Base-by-base conservation (phyloP, 2,329 filamentous ascomycete genomes). In the Aspergillus tanneri region DNA sequence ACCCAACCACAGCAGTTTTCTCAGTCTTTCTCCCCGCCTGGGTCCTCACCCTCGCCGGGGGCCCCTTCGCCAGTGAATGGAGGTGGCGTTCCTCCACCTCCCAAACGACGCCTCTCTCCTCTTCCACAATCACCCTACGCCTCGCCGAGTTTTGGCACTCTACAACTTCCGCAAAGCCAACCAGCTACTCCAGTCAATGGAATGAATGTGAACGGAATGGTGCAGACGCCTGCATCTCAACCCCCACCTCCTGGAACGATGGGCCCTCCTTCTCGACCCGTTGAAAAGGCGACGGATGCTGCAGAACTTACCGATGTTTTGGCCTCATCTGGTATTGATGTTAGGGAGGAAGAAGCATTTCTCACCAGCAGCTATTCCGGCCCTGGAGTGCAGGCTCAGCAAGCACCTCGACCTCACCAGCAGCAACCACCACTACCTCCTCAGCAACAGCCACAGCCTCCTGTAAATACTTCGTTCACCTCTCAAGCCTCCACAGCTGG, bases 271-370 rank as follows among this genome's bases (percentile, higher is more conserved):
- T 81, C 80, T 50, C 73, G 80, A 32, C 82, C 82, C 10, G 72
- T 66, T 10, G 74, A 77, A 7, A 76, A 77, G 53, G 74, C 76
- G 34, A 78, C 77, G 46, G 70, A 81, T 69, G 67, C 70, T 41
- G 68, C 91, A 59, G 89, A 95, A 61, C 80, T 91, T 37, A 88
- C 86, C 56, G 91, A 96, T 71, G 87, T 90, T 42, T 72, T 96
- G 46, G 85, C 86, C 14, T 88, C 87, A 14, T 92, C 90, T 12
- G 90, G 90, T 41, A 90, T 96, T 54, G 88, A 96, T 72, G 72
- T 96, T 38, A 84, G 86, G 49, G 90, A 90, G 55, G 91, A 96
- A 68, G 89, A 95, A 63, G 88, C 90, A 59, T 88, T 84, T 56
- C 77, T 93, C 67, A 85, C 88, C 36, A 84, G 63, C 63, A 74